phyloP scores from a whole-genome alignment of 1,139 yeast genomes.

The Debaryomyces fabryi region DNA sequence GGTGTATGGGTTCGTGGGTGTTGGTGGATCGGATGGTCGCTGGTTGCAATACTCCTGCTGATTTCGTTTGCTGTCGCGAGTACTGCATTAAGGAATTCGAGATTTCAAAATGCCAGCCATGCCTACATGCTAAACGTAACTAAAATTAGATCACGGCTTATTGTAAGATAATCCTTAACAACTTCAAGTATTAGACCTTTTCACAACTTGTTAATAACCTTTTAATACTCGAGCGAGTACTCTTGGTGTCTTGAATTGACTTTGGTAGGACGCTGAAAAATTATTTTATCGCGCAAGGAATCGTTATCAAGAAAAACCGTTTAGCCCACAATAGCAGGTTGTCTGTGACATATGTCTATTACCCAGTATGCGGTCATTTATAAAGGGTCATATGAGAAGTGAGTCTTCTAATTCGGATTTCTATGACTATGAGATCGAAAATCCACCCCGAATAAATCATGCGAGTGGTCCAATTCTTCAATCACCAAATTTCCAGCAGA shows the following conservation, averaged over 20 bases:
- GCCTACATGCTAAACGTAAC: not conserved
- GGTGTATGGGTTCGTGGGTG: not conserved
- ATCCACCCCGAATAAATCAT: conserved; percentile 11
- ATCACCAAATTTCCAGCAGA: conserved; percentile 26
- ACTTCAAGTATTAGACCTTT: not conserved
- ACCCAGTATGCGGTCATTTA: conserved; percentile 46
- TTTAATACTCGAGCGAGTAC: not conserved
- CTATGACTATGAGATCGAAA: conserved; percentile 14
- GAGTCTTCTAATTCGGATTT: conserved; percentile 21
- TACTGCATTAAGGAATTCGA: not conserved
- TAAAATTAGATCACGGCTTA: not conserved
- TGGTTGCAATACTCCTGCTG: not conserved
- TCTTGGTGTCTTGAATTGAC: not conserved
- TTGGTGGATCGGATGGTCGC: not conserved
- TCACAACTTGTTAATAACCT: not conserved
- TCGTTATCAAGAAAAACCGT: not conserved
- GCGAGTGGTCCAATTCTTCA: conserved; percentile 20
- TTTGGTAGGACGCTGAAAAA: not conserved
- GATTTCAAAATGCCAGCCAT: not conserved
- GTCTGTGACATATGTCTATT: conserved; percentile 11
- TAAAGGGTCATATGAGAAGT: conserved; percentile 44
- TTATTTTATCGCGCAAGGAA: conserved; percentile 1
- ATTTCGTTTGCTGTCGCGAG: not conserved
- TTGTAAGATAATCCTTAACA: not conserved
- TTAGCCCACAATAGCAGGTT: conserved; percentile 10